phyloP scores from a whole-genome alignment of 1,139 yeast species.

The Yamadazyma friedrichii region DNA sequence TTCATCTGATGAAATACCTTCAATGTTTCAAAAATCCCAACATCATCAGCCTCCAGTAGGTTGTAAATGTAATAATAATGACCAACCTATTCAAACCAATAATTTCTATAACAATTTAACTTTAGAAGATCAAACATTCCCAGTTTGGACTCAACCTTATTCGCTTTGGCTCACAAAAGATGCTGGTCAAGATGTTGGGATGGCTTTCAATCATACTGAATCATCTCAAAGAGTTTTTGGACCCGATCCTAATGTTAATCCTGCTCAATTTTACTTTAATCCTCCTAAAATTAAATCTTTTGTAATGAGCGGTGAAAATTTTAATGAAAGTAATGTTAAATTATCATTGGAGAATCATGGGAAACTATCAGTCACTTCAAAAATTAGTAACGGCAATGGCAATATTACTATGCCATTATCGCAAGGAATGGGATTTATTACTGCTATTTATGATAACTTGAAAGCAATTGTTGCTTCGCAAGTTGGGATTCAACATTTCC shows the following conservation, averaged over 20 bases:
- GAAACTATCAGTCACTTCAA: slow-evolving; percentile 36
- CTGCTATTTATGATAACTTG: slow-evolving; percentile 58
- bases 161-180: slow-evolving; percentile 45
- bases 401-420: slow-evolving; percentile 34
- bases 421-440: slow-evolving; percentile 70
- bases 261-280: slow-evolving; percentile 45
- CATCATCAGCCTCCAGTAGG: slow-evolving; percentile 37
- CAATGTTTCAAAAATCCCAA: slow-evolving; percentile 19
- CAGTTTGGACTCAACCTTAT: slow-evolving; percentile 49
- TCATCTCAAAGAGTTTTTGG: slow-evolving; percentile 43
- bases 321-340: slow-evolving; percentile 19
- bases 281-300: slow-evolving; percentile 48
- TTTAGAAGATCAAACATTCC: slow-evolving; percentile 45
- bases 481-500: slow-evolving; percentile 59
- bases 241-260: slow-evolving; percentile 37
- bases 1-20: slow-evolving; percentile 27
- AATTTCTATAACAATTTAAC: slow-evolving; percentile 45
- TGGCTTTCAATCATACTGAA: slow-evolving; percentile 47
- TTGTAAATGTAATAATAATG: slow-evolving; percentile 19
- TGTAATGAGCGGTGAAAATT: slow-evolving; percentile 34
- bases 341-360: slow-evolving; percentile 27
- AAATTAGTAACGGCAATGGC: slow-evolving; percentile 11
- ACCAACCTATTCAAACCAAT: slow-evolving; percentile 43
- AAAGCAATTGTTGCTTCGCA: slow-evolving; percentile 57
- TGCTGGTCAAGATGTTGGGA: slow-evolving; percentile 36